These are phyloP conservation scores for Tylopilus cervinicoccineus DNA, from an alignment of 768 basidiomycete genomes.

Conservation along the genomic window DNA sequence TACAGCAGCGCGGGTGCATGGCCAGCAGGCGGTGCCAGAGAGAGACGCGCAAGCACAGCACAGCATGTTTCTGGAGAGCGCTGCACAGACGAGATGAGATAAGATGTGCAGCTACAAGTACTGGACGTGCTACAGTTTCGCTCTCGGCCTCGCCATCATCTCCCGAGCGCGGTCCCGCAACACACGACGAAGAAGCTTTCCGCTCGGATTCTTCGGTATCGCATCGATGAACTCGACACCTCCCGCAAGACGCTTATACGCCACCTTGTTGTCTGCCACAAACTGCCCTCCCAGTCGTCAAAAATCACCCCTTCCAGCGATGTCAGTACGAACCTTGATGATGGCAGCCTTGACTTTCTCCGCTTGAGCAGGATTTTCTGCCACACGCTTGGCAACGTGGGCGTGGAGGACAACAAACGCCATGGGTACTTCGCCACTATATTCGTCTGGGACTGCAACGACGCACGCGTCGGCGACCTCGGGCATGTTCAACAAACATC, in stretches of 20 bases:
- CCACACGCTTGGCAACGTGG: conserved; percentile 36
- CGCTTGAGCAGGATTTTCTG: conserved; percentile 25
- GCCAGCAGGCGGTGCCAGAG: conserved; percentile 4
- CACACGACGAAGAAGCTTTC: conserved; percentile 50
- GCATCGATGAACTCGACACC: conserved; percentile 52
- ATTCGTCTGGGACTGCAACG: conserved; percentile 64
- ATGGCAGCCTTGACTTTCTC: conserved; percentile 43
- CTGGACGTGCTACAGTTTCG: conserved; percentile 18
- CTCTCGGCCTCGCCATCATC: conserved; percentile 15
- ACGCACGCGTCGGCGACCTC: conserved; percentile 63
- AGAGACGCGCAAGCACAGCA: conserved; percentile 22
- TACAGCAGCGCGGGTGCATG: conserved; percentile 1
- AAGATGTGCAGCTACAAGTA: background rate
- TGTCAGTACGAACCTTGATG: conserved; percentile 36
- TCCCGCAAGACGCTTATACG: conserved; percentile 56
- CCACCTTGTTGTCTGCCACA: conserved; percentile 50
- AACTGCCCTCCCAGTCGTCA: conserved; percentile 32
- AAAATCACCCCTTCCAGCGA: background rate
- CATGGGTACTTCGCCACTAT: conserved; percentile 66
- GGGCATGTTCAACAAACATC: conserved; percentile 54
- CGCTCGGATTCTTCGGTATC: conserved; percentile 64
- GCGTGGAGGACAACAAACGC: conserved; percentile 58
- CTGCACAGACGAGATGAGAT: conserved; percentile 24
- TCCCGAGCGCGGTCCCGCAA: conserved; percentile 48
- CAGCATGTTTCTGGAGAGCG: background rate